Evolutionary conservation across 192 early-diverging fungal genomes (phyloP).

Genomic region (Coemansia sp.): DNA sequence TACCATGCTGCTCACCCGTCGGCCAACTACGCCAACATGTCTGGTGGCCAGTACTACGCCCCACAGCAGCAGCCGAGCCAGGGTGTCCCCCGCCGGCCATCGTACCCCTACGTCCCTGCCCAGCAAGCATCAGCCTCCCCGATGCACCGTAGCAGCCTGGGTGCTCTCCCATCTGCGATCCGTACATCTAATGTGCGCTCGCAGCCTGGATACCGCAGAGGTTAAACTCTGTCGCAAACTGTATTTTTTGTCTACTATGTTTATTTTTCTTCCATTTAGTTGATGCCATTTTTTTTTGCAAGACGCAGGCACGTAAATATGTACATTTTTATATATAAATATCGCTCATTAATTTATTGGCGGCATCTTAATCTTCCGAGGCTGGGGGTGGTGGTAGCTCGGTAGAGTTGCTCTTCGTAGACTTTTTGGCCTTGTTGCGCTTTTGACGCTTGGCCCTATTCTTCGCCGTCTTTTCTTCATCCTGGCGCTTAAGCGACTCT

Average conservation of each 20-base stretch:
- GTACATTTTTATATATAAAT: slow-evolving; percentile 6
- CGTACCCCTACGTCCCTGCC: not conserved
- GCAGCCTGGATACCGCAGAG: slow-evolving; percentile 18
- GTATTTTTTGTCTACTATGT: slow-evolving; percentile 2
- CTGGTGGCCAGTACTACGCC: not conserved
- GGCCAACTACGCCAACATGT: not conserved
- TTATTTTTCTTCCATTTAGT: not conserved
- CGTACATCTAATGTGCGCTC: slow-evolving; percentile 27
- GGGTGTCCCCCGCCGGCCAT: not conserved
- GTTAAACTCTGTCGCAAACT: not conserved
- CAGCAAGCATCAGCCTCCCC: slow-evolving; percentile 1
- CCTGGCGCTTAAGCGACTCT: slow-evolving; percentile 64
- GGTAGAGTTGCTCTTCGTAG: slow-evolving; percentile 14
- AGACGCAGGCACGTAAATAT: not conserved
- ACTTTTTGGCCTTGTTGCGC: slow-evolving; percentile 60
- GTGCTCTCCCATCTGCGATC: slow-evolving; percentile 13
- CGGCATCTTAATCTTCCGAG: not conserved
- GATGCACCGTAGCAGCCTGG: slow-evolving; percentile 25
- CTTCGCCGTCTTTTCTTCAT: slow-evolving; percentile 88
- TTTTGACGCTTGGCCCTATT: slow-evolving; percentile 84
- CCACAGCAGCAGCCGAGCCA: not conserved
- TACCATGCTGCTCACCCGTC: not conserved
- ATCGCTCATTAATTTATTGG: not conserved
- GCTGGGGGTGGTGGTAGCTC: not conserved
- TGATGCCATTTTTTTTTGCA: not conserved